A percentile compares a stretch with the other conserved stretches of the same genome.
These are phyloP conservation scores for Puccinia brachypodii DNA, from an alignment of 1,284 basidiomycete species.

Conservation along the genomic window DNA sequence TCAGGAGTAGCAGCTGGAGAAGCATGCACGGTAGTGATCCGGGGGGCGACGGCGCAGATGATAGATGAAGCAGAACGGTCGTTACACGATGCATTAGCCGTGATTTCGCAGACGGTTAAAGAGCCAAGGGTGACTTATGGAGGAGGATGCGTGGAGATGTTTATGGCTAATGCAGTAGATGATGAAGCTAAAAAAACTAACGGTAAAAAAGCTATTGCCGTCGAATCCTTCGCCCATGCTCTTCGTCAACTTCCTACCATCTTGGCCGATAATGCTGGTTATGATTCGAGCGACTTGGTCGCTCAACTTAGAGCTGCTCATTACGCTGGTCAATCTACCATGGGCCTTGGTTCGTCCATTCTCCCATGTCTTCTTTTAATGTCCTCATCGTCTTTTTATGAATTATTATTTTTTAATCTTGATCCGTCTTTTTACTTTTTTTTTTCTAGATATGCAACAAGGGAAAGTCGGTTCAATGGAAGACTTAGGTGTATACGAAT, in stretches of 20 bases:
- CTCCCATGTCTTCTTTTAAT: neutral
- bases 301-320: constrained; percentile 87
- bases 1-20: constrained; percentile 96
- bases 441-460: constrained; percentile 73
- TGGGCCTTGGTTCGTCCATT: constrained; percentile 72
- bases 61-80: constrained; percentile 98
- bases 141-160: constrained; percentile 96
- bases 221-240: constrained; percentile 85
- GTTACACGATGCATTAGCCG: constrained; percentile 93
- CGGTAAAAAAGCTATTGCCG: constrained; percentile 94
- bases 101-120: constrained; percentile 95
- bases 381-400: neutral
- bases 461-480: constrained; percentile 85
- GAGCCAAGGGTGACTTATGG: constrained; percentile 92
- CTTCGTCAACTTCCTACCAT: constrained; percentile 93
- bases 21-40: constrained; percentile 97
- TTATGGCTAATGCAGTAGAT: constrained; percentile 93
- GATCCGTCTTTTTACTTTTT: constrained; percentile 7
- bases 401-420: neutral
- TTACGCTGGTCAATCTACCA: constrained; percentile 79
- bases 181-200: constrained; percentile 78
- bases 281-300: constrained; percentile 94
- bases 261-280: constrained; percentile 95
- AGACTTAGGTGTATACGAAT: constrained; percentile 85
- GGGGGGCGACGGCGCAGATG: constrained; percentile 97